phyloP scores from a whole-genome alignment of 202 grass and related monocot genomes.

The Tripidium arundinaceum region DNA sequence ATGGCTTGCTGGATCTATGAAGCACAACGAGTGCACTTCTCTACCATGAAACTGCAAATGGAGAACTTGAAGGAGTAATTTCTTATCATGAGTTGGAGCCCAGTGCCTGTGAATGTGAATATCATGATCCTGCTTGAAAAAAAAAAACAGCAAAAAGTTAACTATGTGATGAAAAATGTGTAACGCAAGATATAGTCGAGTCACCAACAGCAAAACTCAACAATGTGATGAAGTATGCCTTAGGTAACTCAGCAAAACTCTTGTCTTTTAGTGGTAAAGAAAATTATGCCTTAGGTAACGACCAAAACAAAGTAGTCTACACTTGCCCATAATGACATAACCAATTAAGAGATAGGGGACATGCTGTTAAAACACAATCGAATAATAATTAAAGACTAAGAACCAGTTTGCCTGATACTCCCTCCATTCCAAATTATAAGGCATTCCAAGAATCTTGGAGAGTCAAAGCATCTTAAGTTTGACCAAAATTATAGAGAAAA shows the following conservation, averaged over 20 bases:
- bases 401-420: not conserved
- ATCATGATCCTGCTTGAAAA: constrained; percentile 57
- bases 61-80: constrained; percentile 62
- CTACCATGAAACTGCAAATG: constrained; percentile 93
- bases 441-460: too few species aligned
- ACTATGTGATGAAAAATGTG: constrained; percentile 14
- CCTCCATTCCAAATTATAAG: too few species aligned
- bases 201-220: not conserved
- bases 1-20: constrained; percentile 49
- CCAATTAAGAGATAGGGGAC: not conserved
- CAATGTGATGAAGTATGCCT: not conserved
- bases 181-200: not conserved
- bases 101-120: constrained; percentile 77
- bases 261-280: not conserved
- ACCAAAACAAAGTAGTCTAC: not conserved
- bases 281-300: not conserved
- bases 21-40: constrained; percentile 88
- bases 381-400: not conserved
- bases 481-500: too few species aligned
- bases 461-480: too few species aligned
- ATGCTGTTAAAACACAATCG: not conserved
- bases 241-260: too few species aligned
- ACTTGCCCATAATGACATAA: constrained; percentile 10
- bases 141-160: not conserved
- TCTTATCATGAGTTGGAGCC: constrained; percentile 51